These are phyloP conservation scores for Kuraishia cidri DNA, from an alignment of 805 yeast species.

Conservation along the genomic window DNA sequence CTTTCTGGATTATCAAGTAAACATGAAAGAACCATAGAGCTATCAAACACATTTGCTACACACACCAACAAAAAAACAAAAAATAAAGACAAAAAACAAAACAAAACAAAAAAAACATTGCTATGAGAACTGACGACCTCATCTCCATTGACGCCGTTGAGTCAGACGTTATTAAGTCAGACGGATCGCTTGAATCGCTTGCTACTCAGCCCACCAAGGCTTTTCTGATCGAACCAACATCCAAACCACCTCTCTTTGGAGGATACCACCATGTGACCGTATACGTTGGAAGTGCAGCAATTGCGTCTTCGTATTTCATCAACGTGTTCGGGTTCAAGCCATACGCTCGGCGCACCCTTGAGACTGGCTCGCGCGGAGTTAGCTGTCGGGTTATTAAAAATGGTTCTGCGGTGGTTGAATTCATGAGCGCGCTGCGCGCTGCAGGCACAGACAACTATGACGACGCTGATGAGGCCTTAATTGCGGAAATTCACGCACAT, in stretches of 20 bases:
- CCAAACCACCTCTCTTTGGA: conserved; percentile 3
- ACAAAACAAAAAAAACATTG: neutral
- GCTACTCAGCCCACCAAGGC: neutral
- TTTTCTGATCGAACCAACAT: neutral
- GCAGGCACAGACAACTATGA: no score
- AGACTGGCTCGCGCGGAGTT: conserved; percentile 49
- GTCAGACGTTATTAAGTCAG: neutral
- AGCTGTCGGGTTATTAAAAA: conserved; percentile 55
- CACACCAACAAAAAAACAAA: no score
- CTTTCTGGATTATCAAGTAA: no score
- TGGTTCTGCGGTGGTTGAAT: conserved; percentile 42
- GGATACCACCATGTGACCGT: conserved; percentile 64
- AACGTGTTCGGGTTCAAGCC: conserved; percentile 53
- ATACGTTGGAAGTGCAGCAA: conserved; percentile 68
- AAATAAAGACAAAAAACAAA: no score
- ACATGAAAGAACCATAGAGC: no score
- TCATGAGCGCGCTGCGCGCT: conserved; percentile 26
- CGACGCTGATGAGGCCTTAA: conserved; percentile 3
- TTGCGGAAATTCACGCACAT: conserved; percentile 31
- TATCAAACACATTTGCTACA: no score
- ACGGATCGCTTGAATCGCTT: neutral
- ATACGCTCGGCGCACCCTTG: conserved; percentile 59
- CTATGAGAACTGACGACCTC: neutral
- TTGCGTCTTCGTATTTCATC: conserved; percentile 46
- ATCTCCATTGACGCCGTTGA: neutral